Percentiles rank a stretch among this genome's conserved stretches.
Conservation (phyloP, 192 early-diverging fungal genomes). For the Lobosporangium transversale region DNA sequence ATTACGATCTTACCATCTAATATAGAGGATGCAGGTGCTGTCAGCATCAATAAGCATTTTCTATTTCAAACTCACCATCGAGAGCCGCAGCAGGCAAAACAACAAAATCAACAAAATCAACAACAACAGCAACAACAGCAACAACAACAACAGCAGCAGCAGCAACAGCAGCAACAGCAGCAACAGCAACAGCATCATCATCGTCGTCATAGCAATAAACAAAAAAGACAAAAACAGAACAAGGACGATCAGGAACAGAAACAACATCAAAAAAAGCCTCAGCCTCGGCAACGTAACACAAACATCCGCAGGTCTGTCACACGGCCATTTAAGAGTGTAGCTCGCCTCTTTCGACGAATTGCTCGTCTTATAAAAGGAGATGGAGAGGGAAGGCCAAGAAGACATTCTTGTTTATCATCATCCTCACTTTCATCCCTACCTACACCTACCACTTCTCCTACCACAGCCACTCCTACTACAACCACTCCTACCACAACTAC, state of each 20-base stretch:
- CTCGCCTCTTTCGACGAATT: not conserved
- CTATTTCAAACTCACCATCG: conserved; percentile 46
- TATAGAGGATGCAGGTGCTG: not conserved
- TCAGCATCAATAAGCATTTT: conserved; percentile 23
- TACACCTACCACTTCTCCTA: no score
- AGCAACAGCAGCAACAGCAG: not conserved
- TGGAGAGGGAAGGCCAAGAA: not conserved
- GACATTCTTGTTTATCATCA: no score
- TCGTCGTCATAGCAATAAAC: no score
- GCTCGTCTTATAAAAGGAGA: not conserved
- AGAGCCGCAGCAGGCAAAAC: not conserved
- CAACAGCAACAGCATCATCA: conserved; percentile 2
- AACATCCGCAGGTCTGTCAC: not conserved
- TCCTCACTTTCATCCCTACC: no score
- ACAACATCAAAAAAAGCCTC: not conserved
- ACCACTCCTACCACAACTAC: no score
- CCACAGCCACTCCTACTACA: no score
- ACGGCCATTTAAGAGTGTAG: not conserved
- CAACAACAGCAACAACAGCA: not conserved
- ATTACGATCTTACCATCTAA: not conserved
- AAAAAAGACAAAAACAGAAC: no score
- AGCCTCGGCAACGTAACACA: not conserved
- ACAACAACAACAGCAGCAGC: not conserved
- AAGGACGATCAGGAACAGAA: not conserved
- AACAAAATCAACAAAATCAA: not conserved